These are phyloP conservation scores for Postia placenta DNA, from an alignment of 768 basidiomycete genomes.

Conservation along the genomic window DNA sequence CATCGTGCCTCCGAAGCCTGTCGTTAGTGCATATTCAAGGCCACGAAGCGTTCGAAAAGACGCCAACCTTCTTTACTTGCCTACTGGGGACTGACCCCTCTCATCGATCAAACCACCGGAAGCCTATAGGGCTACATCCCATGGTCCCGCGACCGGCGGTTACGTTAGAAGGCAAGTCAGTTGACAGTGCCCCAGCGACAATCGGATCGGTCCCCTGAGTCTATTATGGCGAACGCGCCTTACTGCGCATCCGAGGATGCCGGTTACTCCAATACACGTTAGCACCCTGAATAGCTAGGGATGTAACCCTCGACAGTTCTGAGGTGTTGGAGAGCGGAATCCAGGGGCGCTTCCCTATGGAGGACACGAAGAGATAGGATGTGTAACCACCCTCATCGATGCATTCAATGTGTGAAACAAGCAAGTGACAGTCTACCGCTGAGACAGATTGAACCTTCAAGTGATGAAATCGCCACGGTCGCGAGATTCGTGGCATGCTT, in stretches of 20 bases:
- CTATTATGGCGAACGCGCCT: neutral
- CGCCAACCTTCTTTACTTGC: slow-evolving; percentile 4
- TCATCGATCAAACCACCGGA: slow-evolving; percentile 2
- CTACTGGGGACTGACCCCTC: slow-evolving; percentile 1
- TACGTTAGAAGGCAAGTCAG: slow-evolving; percentile 1
- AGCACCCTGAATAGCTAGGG: neutral
- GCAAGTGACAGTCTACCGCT: neutral
- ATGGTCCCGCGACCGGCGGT: slow-evolving; percentile 1
- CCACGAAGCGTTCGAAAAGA: neutral
- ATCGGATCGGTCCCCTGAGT: slow-evolving; percentile 1
- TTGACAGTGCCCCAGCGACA: slow-evolving; percentile 1
- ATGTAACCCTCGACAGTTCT: neutral
- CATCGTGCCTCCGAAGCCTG: neutral
- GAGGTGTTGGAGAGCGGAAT: neutral
- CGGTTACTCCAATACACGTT: neutral
- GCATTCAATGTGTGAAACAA: neutral
- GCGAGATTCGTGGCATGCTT: neutral
- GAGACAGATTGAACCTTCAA: slow-evolving; percentile 1
- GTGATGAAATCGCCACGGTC: neutral
- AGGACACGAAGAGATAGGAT: neutral
- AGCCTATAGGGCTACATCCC: neutral
- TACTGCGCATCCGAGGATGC: neutral
- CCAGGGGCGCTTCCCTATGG: neutral
- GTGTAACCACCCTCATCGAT: neutral
- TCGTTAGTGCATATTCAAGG: neutral